Evolutionary conservation across 2,329 filamentous ascomycete genomes (phyloP).

Genomic region (Stenocarpella maydis): DNA sequence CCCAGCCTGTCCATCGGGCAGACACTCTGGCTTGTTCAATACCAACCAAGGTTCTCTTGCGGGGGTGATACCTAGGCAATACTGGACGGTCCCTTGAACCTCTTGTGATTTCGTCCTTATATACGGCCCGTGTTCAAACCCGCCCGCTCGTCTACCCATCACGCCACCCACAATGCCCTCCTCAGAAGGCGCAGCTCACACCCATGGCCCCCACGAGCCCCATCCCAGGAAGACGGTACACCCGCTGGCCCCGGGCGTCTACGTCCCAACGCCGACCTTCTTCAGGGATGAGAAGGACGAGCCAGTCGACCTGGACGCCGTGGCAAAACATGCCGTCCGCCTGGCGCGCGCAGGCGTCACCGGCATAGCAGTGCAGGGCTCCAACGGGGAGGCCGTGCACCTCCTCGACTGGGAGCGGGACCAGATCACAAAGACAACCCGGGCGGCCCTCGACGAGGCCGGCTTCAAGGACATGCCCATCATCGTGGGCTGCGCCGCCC

Average conservation of each 20-base stretch:
- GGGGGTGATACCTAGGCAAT: too few relatives aligned
- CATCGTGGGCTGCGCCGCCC: conserved; percentile 72
- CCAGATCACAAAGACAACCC: conserved; percentile 63
- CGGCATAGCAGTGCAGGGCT: conserved; percentile 70
- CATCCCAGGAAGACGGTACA: not conserved
- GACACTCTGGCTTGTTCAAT: not conserved
- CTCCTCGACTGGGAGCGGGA: conserved; percentile 67
- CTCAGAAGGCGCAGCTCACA: not conserved
- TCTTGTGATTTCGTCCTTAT: not conserved
- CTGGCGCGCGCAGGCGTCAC: conserved; percentile 67
- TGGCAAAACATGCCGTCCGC: conserved; percentile 59
- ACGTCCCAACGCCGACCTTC: conserved; percentile 66
- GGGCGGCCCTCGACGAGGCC: conserved; percentile 61
- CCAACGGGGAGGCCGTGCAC: conserved; percentile 73
- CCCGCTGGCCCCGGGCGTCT: conserved; percentile 50
- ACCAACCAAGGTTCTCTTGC: not conserved
- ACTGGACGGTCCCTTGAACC: not conserved
- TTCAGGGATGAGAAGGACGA: conserved; percentile 56
- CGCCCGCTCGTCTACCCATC: not conserved
- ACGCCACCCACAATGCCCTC: conserved; percentile 7
- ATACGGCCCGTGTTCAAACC: not conserved
- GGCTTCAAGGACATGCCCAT: conserved; percentile 67
- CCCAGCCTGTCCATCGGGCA: not conserved
- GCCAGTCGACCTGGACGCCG: conserved; percentile 58
- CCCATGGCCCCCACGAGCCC: not conserved